Evolutionary conservation across 2,329 filamentous ascomycete species (phyloP), one percentile per base, ranked within the genome.

Genomic region (Colletotrichum tabaci): DNA sequence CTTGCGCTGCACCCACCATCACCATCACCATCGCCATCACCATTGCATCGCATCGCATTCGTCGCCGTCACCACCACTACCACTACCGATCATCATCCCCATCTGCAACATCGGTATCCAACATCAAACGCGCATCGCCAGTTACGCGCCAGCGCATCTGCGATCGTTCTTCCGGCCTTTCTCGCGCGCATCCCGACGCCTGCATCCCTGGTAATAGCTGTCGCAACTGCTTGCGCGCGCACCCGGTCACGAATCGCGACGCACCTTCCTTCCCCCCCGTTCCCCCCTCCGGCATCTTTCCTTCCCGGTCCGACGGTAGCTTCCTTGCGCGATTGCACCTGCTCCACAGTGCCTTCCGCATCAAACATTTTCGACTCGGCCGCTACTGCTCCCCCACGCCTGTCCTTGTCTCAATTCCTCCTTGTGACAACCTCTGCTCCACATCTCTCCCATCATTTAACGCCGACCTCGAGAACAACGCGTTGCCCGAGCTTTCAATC

Each of bases 101-200:
- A 53, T 13, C 46, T 52, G 46, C 66, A 60, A 57, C 71, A 26
- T 46, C 18, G 40, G 46, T n/a, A 23, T 53, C 35, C 21, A 47
- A 30, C 35, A 44, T 50, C 58, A 56, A 56, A 47, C 62, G 64
- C 57, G 64, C 65, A 50, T 40, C 30, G 47, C 38, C 64, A 62
- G 15, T 60, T 26, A 46, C 52, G 35, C 35, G 38, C 46, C 46
- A 47, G 56, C 50, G 67, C 61, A 66, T 55, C 42, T 44, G 58
- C 46, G 46, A 44, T 67, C 55, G 16, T 26, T 46, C 30, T 30
- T 18, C 26, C 57, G 23, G 55, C n/a, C 26, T 3, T 26, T 21
- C 8, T 67, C 38, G 57, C 64, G 64, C 57, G 30, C 15, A n/a
- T 21, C 13, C 16, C 18, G 21, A 56, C 15, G 46, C 38, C 10